Evolutionary conservation across 345 rosid genomes (phyloP).

Genomic region (Moringa oleifera): DNA sequence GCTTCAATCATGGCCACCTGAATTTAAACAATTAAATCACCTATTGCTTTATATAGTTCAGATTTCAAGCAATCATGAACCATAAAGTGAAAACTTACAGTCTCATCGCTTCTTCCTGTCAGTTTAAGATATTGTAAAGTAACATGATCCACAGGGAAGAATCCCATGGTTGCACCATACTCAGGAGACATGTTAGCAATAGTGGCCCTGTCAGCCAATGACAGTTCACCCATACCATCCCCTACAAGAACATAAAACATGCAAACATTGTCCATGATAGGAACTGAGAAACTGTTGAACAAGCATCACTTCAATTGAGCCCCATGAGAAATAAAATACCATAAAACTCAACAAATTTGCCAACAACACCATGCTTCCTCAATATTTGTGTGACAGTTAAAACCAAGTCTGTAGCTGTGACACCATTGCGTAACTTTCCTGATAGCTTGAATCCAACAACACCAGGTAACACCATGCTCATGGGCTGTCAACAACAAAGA

Average conservation of each 20-base stretch:
- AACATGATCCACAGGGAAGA: conserved; percentile 98
- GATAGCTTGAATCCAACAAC: conserved; percentile 96
- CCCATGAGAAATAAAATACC: conserved; percentile 42
- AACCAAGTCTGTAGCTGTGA: conserved; percentile 98
- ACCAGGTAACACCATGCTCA: conserved; percentile 99
- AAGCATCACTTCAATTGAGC: conserved; percentile 9
- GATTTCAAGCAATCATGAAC: conserved; percentile 4
- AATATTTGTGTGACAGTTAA: conserved; percentile 95
- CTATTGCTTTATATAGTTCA: conserved; percentile 9
- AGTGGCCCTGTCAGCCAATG: conserved; percentile 98
- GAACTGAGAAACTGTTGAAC: conserved; percentile 1
- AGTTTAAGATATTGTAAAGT: conserved; percentile 87
- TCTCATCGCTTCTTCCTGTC: conserved; percentile 98
- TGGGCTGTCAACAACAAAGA: conserved; percentile 52
- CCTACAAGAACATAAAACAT: conserved; percentile 40
- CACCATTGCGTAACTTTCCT: conserved; percentile 78
- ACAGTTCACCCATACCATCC: conserved; percentile 83
- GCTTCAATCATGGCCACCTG: conserved; percentile 94
- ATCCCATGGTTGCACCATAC: conserved; percentile 99
- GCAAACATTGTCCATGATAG: conserved; percentile 4
- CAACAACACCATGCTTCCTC: conserved; percentile 99
- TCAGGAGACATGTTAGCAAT: conserved; percentile 99
- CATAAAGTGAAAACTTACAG: conserved; percentile 47
- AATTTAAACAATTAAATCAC: conserved; percentile 13
- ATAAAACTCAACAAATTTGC: conserved; percentile 97